Evolutionary conservation across 768 basidiomycete species (phyloP).

Genomic region (Suillus americanus): DNA sequence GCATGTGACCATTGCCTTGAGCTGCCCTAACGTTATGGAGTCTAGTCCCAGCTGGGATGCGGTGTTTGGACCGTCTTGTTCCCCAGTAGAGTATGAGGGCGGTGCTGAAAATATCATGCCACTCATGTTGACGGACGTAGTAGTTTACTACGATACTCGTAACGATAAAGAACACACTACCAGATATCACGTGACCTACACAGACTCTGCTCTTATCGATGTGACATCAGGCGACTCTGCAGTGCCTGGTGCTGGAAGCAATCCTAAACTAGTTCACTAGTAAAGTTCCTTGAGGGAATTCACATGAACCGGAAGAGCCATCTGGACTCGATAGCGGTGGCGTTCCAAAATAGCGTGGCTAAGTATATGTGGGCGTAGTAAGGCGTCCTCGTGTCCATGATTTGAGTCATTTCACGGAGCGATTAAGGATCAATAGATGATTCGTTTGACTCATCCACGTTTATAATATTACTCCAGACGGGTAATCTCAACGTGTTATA

Average conservation of each 20-base stretch:
- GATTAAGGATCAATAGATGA: not conserved
- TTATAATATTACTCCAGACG: not conserved
- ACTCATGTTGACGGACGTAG: constrained; percentile 15
- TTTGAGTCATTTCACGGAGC: not conserved
- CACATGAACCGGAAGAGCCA: not conserved
- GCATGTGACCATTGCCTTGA: constrained; percentile 68
- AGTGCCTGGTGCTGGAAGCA: not conserved
- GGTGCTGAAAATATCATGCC: constrained; percentile 36
- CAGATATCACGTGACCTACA: not conserved
- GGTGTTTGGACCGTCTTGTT: constrained; percentile 31
- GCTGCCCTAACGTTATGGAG: constrained; percentile 80
- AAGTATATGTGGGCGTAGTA: not conserved
- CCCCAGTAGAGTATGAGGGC: constrained; percentile 22
- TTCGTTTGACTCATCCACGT: constrained; percentile 3
- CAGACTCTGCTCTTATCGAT: not conserved
- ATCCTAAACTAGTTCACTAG: constrained; percentile 1
- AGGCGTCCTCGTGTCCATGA: not conserved
- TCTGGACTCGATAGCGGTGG: not conserved
- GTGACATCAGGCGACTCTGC: not conserved
- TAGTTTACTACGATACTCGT: not conserved
- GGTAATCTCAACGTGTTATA: not conserved
- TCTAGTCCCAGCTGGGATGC: constrained; percentile 50
- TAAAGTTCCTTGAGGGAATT: not conserved
- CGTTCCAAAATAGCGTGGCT: not conserved
- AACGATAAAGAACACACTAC: not conserved